Evolutionary conservation across 345 rosid genomes (phyloP).

Genomic region (Hibiscus syriacus): DNA sequence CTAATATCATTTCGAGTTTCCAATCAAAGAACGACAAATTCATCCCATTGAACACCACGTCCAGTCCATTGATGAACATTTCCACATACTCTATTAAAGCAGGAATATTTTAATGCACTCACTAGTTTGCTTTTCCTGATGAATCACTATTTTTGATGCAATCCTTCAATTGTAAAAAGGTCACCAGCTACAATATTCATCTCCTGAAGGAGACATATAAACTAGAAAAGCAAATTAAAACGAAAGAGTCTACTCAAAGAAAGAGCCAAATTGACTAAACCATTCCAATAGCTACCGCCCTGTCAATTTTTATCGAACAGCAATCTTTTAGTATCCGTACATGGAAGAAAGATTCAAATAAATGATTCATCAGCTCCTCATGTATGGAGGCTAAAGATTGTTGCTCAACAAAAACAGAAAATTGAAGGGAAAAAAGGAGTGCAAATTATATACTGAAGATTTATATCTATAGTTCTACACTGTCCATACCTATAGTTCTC

Average conservation of each 20-base stretch:
- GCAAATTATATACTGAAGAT: no score
- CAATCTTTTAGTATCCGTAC: no score
- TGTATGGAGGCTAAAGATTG: not conserved
- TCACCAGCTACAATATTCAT: constrained; percentile 1
- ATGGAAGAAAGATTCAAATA: not conserved
- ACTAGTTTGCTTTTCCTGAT: not conserved
- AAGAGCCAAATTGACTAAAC: constrained; percentile 5
- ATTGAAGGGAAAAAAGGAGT: not conserved
- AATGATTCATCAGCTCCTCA: not conserved
- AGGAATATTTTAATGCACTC: no score
- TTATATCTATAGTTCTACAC: no score
- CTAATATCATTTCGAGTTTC: constrained; percentile 10
- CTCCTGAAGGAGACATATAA: constrained; percentile 4
- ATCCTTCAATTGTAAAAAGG: not conserved
- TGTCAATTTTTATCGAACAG: no score
- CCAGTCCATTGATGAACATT: not conserved
- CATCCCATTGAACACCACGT: not conserved
- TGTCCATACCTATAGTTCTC: no score
- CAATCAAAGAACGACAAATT: constrained; percentile 10
- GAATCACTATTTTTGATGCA: not conserved
- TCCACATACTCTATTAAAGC: not conserved
- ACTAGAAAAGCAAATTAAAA: not conserved
- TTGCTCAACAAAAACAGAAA: not conserved
- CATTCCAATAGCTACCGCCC: no score
- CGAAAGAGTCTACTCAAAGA: not conserved